These are phyloP conservation scores for Ceratocystiopsis brevicomis DNA, from an alignment of 2,329 filamentous ascomycete species.

Conservation along the genomic window DNA sequence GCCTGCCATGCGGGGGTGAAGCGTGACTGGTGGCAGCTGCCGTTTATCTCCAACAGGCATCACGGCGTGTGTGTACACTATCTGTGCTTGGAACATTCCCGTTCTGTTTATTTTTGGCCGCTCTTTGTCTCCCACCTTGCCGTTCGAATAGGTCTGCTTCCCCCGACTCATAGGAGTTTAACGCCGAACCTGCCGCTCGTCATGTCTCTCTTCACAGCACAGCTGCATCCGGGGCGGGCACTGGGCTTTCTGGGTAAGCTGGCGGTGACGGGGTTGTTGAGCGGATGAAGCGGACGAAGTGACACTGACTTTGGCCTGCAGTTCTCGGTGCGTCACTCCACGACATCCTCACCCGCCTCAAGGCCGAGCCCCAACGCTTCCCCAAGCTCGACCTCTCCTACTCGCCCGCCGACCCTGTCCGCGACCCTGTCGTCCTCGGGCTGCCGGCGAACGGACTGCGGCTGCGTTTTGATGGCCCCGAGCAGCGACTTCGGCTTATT, in stretches of 20 bases:
- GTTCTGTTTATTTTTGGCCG: background rate
- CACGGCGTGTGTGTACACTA: too few species aligned
- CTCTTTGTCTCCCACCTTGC: too few species aligned
- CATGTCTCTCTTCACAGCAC: slow-evolving; percentile 33
- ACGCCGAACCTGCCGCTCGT: too few species aligned
- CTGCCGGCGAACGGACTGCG: slow-evolving; percentile 76
- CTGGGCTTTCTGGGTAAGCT: slow-evolving; percentile 38
- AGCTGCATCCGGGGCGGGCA: slow-evolving; percentile 47
- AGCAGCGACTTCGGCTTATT: slow-evolving; percentile 78
- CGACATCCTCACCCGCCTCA: slow-evolving; percentile 71
- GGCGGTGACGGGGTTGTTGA: background rate
- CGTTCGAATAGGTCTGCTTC: too few species aligned
- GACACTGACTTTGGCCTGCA: slow-evolving; percentile 16
- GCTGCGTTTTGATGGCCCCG: slow-evolving; percentile 79
- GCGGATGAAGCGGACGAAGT: too few species aligned
- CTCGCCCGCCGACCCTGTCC: slow-evolving; percentile 55
- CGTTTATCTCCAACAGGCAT: too few species aligned
- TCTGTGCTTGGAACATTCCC: background rate
- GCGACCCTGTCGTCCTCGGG: slow-evolving; percentile 52
- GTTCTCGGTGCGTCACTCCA: slow-evolving; percentile 82
- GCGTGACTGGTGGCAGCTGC: too few species aligned
- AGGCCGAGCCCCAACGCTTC: slow-evolving; percentile 68
- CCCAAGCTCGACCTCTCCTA: slow-evolving; percentile 70
- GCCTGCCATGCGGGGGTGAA: too few species aligned
- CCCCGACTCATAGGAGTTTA: too few species aligned